These are phyloP conservation scores for Penicillium verrucosum DNA, from an alignment of 2,329 filamentous ascomycete genomes.

Conservation along the genomic window DNA sequence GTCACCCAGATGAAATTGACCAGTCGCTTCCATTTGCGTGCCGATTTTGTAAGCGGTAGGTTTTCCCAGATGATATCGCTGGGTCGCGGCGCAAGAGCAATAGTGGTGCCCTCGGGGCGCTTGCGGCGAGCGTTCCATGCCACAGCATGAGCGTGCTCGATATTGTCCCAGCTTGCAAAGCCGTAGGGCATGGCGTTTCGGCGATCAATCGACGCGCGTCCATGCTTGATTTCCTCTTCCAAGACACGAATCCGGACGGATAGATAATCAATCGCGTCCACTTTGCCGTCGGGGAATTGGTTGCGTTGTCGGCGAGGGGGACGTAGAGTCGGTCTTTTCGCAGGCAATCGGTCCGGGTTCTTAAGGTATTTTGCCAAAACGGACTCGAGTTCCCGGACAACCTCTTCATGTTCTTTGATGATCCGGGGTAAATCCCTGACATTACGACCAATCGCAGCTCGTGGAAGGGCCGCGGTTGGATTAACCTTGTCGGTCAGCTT, in stretches of 20 bases:
- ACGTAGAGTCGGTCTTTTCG: slow-evolving; percentile 71
- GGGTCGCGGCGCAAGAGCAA: slow-evolving; percentile 77
- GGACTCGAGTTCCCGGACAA: slow-evolving; percentile 77
- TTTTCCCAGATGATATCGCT: slow-evolving; percentile 97
- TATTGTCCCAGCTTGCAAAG: slow-evolving; percentile 88
- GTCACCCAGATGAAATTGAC: slow-evolving; percentile 82
- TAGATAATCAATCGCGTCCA: slow-evolving; percentile 93
- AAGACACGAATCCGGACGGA: slow-evolving; percentile 79
- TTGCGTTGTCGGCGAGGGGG: slow-evolving; percentile 76
- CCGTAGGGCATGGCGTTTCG: slow-evolving; percentile 87
- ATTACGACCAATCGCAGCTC: slow-evolving; percentile 82
- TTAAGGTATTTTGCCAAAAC: slow-evolving; percentile 87
- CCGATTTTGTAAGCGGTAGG: slow-evolving; percentile 66
- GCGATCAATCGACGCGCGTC: slow-evolving; percentile 76
- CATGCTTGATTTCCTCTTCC: slow-evolving; percentile 79
- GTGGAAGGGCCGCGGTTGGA: slow-evolving; percentile 72
- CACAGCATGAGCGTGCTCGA: slow-evolving; percentile 81
- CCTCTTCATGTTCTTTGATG: slow-evolving; percentile 76
- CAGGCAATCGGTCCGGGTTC: slow-evolving; percentile 75
- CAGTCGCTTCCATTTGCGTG: slow-evolving; percentile 68
- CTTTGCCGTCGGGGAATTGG: slow-evolving; percentile 65
- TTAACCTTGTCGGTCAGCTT: slow-evolving; percentile 77
- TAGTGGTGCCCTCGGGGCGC: slow-evolving; percentile 71
- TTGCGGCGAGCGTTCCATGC: slow-evolving; percentile 79
- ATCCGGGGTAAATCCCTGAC: slow-evolving; percentile 84